phyloP scores from a whole-genome alignment of 371 early-diverging fungal genomes.

The Nematocida homosporus region DNA sequence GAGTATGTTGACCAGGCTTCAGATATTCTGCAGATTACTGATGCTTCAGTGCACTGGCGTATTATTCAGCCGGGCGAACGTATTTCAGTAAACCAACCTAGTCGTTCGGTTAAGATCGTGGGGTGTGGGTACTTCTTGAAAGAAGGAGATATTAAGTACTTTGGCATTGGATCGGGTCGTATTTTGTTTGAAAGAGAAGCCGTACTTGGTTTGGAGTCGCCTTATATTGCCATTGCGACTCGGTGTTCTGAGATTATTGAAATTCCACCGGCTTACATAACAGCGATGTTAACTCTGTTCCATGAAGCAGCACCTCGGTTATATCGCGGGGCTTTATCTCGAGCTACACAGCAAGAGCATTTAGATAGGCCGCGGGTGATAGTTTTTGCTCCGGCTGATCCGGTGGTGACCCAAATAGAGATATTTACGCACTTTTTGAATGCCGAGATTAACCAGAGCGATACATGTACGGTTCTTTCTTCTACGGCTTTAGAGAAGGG shows the following conservation, averaged over 20 bases:
- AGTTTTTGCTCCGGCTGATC: slow-evolving; percentile 18
- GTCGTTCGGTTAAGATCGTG: slow-evolving; percentile 2
- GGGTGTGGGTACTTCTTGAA: slow-evolving; percentile 42
- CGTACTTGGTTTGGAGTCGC: background rate
- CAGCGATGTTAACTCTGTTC: background rate
- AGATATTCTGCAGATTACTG: slow-evolving; percentile 23
- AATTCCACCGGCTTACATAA: slow-evolving; percentile 46
- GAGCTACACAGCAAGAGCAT: slow-evolving; percentile 24
- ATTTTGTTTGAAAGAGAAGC: slow-evolving; percentile 44
- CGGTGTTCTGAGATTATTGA: slow-evolving; percentile 46
- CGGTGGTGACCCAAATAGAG: slow-evolving; percentile 38
- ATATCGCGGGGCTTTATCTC: slow-evolving; percentile 16
- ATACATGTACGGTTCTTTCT: slow-evolving; percentile 30
- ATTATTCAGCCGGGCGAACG: slow-evolving; percentile 43
- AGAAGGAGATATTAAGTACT: slow-evolving; percentile 44
- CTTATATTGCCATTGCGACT: slow-evolving; percentile 22
- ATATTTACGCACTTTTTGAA: slow-evolving; percentile 36
- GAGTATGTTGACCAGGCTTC: background rate
- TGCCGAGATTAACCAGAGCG: slow-evolving; percentile 20
- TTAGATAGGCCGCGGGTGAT: slow-evolving; percentile 27
- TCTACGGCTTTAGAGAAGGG: slow-evolving; percentile 12
- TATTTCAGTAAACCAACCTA: background rate
- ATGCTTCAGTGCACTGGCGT: slow-evolving; percentile 29
- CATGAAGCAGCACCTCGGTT: background rate
- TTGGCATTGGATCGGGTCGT: slow-evolving; percentile 27